Conservation (phyloP, 345 rosid species). For the Populus davidiana region DNA sequence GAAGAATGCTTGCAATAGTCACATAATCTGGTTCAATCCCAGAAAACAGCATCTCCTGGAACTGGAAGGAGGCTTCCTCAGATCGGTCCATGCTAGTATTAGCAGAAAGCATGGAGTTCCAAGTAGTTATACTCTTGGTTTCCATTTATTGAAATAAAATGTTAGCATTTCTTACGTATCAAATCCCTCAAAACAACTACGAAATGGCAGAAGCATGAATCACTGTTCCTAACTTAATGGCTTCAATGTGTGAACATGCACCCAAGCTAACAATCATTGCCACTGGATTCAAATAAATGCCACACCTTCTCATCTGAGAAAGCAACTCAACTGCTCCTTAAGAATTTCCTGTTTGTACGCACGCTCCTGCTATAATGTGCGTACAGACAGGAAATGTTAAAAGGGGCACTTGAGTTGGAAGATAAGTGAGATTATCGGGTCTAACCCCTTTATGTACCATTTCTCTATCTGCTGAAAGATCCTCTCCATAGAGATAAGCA, state of each 20-base stretch:
- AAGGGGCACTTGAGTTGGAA: no score
- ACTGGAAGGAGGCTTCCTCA: conserved; percentile 59
- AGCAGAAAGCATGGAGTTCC: conserved; percentile 80
- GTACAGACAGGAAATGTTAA: no score
- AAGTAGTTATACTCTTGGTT: conserved; percentile 47
- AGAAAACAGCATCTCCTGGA: conserved; percentile 58
- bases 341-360: conserved; percentile 46
- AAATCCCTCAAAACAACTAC: conserved; percentile 31
- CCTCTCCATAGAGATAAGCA: conserved; percentile 50
- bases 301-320: conserved; percentile 43
- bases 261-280: conserved; percentile 56
- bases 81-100: conserved; percentile 44
- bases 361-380: conserved; percentile 64
- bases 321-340: conserved; percentile 47
- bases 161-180: conserved; percentile 49
- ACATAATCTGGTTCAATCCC: conserved; percentile 60
- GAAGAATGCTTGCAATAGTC: conserved; percentile 71
- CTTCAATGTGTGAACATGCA: conserved; percentile 63
- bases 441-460: conserved; percentile 53
- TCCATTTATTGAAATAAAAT: conserved; percentile 41
- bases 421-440: conserved; percentile 73
- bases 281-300: conserved; percentile 44
- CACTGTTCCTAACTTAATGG: conserved; percentile 53
- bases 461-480: conserved; percentile 41
- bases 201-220: conserved; percentile 61